Percentiles rank a stretch among this genome's conserved stretches.
Evolutionary conservation across 2,329 filamentous ascomycete species (phyloP).

Genomic region (Chaetoscypha palmicola): DNA sequence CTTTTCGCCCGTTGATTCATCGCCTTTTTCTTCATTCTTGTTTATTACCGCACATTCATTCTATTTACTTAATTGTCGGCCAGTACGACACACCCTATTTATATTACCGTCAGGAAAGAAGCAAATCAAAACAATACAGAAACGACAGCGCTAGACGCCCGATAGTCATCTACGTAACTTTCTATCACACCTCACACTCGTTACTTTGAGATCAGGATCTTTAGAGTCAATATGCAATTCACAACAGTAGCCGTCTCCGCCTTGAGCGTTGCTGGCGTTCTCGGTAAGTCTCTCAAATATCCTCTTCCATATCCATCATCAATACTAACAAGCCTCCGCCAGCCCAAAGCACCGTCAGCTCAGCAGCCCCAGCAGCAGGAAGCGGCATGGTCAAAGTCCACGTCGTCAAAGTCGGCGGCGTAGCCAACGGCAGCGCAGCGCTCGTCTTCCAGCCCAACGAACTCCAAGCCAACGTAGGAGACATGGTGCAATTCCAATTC

Average conservation of each 20-base stretch:
- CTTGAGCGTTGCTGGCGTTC: constrained; percentile 25
- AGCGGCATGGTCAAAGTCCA: constrained; percentile 39
- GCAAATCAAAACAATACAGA: too few relatives aligned
- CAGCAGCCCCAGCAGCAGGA: background rate
- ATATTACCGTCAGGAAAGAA: constrained; percentile 4
- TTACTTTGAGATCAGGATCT: constrained; percentile 19
- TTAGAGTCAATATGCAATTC: constrained; percentile 30
- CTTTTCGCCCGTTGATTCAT: constrained; percentile 6
- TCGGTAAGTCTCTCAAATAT: constrained; percentile 24
- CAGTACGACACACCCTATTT: constrained; percentile 25
- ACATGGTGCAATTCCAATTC: constrained; percentile 63
- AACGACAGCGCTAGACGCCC: constrained; percentile 30
- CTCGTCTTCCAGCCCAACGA: constrained; percentile 60
- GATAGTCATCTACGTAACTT: constrained; percentile 1
- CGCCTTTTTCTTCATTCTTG: constrained; percentile 10
- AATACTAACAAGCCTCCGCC: background rate
- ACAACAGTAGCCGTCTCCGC: constrained; percentile 25
- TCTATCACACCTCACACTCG: constrained; percentile 14
- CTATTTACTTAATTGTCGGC: constrained; percentile 28
- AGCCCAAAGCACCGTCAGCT: constrained; percentile 2
- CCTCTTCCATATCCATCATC: background rate
- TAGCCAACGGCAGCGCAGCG: constrained; percentile 31
- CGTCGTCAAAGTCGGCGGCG: constrained; percentile 57
- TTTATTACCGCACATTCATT: constrained; percentile 9
- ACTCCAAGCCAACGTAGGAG: constrained; percentile 55